phyloP scores from a whole-genome alignment of 805 yeast species.

The Kodamaea leandrae region DNA sequence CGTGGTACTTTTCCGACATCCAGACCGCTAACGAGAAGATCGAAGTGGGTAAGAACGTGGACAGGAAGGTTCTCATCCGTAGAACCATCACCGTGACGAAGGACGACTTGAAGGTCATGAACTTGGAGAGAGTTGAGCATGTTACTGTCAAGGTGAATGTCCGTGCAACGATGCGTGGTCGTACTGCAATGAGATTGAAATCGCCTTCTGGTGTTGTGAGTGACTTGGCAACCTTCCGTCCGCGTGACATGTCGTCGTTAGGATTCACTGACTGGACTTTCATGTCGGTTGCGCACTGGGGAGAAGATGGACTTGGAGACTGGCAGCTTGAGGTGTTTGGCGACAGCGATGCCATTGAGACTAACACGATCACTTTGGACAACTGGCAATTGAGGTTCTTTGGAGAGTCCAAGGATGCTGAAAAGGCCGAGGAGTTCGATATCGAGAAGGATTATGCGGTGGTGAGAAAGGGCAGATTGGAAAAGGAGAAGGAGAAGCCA shows the following conservation, averaged over 20 bases:
- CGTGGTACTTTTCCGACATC: constrained; percentile 63
- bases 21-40: constrained; percentile 29
- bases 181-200: constrained; percentile 56
- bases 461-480: constrained; percentile 26
- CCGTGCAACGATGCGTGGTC: constrained; percentile 65
- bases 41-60: constrained; percentile 2
- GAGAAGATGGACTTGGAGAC: constrained; percentile 72
- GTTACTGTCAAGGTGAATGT: constrained; percentile 78
- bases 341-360: constrained; percentile 30
- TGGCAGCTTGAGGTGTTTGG: constrained; percentile 71
- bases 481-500: not conserved
- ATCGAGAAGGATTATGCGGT: constrained; percentile 47
- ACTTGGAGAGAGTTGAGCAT: constrained; percentile 78
- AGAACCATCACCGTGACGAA: constrained; percentile 43
- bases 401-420: constrained; percentile 72
- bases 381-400: constrained; percentile 78
- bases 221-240: constrained; percentile 67
- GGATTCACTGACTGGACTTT: constrained; percentile 87
- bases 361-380: constrained; percentile 40
- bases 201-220: constrained; percentile 80
- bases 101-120: constrained; percentile 50
- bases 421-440: constrained; percentile 57
- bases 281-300: constrained; percentile 99
- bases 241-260: constrained; percentile 48
- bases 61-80: constrained; percentile 16